Percentiles rank a stretch among this genome's conserved stretches.
These are phyloP conservation scores for Scalesia atractyloides DNA, from an alignment of 129 eudicot genomes.

Conservation along the genomic window DNA sequence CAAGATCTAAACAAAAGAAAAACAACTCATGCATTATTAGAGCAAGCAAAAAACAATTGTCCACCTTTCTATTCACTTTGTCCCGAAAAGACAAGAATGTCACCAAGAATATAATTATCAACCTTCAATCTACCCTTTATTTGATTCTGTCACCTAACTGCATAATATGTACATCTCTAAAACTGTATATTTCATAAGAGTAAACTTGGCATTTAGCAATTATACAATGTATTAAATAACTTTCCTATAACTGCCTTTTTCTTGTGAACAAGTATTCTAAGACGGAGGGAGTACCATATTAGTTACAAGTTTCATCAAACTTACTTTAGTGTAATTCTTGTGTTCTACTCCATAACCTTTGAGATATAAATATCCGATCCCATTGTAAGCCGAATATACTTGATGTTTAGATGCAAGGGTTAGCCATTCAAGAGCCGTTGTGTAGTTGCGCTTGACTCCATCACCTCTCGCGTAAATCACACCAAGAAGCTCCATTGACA, in stretches of 20 bases:
- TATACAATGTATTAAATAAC: not conserved
- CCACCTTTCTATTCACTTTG: not conserved
- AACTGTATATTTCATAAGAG: not conserved
- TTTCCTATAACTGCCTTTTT: not conserved
- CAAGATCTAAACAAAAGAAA: conserved; percentile 3
- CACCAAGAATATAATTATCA: not conserved
- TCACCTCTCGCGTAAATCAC: conserved; percentile 93
- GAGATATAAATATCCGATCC: conserved; percentile 91
- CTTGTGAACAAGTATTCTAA: not conserved
- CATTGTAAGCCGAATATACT: conserved; percentile 93
- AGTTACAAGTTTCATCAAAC: conserved; percentile 23
- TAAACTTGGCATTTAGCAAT: not conserved
- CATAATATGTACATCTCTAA: not conserved
- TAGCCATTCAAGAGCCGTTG: conserved; percentile 89
- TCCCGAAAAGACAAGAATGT: not conserved
- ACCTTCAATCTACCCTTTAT: conserved; percentile 49
- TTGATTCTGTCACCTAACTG: not conserved
- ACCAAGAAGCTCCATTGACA: conserved; percentile 97
- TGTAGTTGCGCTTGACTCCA: conserved; percentile 89
- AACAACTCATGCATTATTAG: not conserved
- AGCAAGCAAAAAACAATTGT: conserved; percentile 7
- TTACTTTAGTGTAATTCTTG: conserved; percentile 93
- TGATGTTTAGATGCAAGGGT: conserved; percentile 87
- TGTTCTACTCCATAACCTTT: conserved; percentile 96
- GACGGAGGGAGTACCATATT: not conserved